A percentile compares a stretch with the other conserved stretches of the same genome.
phyloP scores from a whole-genome alignment of 2,329 filamentous ascomycete genomes.

The Penicillium sp. region DNA sequence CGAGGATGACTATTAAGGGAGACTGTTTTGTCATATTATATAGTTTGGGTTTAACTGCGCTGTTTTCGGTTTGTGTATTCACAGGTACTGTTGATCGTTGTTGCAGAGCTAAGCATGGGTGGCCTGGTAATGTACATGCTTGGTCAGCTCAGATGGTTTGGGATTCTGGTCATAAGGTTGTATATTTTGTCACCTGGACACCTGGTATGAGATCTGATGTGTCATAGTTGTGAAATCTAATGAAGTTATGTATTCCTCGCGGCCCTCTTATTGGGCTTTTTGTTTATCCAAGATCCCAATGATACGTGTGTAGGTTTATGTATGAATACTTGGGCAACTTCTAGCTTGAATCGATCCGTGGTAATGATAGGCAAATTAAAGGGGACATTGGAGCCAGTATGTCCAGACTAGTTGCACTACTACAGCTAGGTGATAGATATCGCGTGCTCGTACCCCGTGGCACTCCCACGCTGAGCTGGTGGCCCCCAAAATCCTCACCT shows the following conservation, averaged over 20 bases:
- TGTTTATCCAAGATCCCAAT: not conserved
- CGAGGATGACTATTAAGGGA: constrained; percentile 7
- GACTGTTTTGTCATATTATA: not conserved
- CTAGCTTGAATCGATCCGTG: too few species aligned
- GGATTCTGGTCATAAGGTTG: not conserved
- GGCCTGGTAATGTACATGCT: not conserved
- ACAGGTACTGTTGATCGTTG: not conserved
- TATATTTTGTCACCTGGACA: not conserved
- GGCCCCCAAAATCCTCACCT: not conserved
- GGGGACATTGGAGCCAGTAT: too few species aligned
- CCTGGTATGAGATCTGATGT: too few species aligned
- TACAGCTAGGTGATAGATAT: not conserved
- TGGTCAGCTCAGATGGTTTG: not conserved
- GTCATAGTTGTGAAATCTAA: not conserved
- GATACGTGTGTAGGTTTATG: too few species aligned
- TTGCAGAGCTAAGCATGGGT: not conserved
- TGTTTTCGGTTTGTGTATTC: not conserved
- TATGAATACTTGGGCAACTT: too few species aligned
- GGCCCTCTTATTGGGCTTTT: not conserved
- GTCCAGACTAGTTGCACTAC: too few species aligned
- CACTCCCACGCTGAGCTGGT: not conserved
- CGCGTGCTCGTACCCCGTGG: not conserved
- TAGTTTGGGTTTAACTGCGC: too few species aligned
- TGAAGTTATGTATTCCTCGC: not conserved
- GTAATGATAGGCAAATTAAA: too few species aligned